A percentile compares a stretch with the other conserved stretches of the same genome.
Evolutionary conservation across 1,139 yeast genomes (phyloP).

Genomic region (Geotrichum aggregatum): DNA sequence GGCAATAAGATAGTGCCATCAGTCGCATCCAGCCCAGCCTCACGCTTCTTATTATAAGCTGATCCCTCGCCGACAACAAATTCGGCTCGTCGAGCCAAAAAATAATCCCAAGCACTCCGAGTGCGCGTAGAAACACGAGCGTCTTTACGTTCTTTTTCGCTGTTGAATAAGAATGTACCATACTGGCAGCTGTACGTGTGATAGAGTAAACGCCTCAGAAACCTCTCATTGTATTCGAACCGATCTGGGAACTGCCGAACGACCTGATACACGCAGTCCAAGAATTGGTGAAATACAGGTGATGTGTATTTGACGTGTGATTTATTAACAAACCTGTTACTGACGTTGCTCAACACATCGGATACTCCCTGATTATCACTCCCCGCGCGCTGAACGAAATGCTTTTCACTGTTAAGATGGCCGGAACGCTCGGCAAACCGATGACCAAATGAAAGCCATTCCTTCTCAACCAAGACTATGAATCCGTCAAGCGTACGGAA

Average conservation of each 20-base stretch:
- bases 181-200: slow-evolving; percentile 93
- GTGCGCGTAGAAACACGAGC: slow-evolving; percentile 49
- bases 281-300: slow-evolving; percentile 89
- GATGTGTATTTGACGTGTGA: slow-evolving; percentile 56
- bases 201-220: slow-evolving; percentile 74
- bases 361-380: slow-evolving; percentile 37
- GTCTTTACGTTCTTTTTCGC: slow-evolving; percentile 57
- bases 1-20: slow-evolving; percentile 56
- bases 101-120: slow-evolving; percentile 90
- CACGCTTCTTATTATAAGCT: slow-evolving; percentile 18
- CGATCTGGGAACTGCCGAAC: slow-evolving; percentile 61
- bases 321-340: slow-evolving; percentile 35
- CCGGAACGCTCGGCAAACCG: slow-evolving; percentile 81
- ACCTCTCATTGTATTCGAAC: slow-evolving; percentile 87
- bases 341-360: slow-evolving; percentile 39
- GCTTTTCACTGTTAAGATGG: slow-evolving; percentile 44
- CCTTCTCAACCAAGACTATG: slow-evolving; percentile 80
- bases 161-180: slow-evolving; percentile 79
- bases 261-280: slow-evolving; percentile 83
- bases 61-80: slow-evolving; percentile 48
- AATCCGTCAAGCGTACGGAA: slow-evolving; percentile 86
- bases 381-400: slow-evolving; percentile 29
- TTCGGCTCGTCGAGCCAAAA: slow-evolving; percentile 68
- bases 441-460: slow-evolving; percentile 94
- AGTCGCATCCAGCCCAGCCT: slow-evolving; percentile 25